Percentiles rank a stretch among this genome's conserved stretches.
These are phyloP conservation scores for Penicillium paxilli DNA, from an alignment of 495 filamentous ascomycete species.

Conservation along the genomic window DNA sequence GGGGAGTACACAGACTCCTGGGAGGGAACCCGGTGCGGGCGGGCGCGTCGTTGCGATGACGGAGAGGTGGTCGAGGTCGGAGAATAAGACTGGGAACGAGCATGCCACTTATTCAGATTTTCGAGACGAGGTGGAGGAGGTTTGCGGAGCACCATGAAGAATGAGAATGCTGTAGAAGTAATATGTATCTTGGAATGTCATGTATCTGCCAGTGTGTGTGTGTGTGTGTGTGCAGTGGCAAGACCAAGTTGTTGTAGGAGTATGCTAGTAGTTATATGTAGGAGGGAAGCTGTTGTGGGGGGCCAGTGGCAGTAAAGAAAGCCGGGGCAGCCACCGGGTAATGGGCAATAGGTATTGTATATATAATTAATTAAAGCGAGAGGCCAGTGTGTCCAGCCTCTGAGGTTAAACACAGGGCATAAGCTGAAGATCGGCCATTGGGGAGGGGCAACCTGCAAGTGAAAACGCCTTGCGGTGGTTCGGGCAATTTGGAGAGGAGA, in stretches of 20 bases:
- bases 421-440: background rate
- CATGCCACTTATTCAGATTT: slow-evolving; percentile 36
- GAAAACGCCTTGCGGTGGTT: slow-evolving; percentile 11
- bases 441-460: background rate
- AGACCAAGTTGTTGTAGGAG: no score
- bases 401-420: background rate
- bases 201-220: no score
- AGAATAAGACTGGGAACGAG: slow-evolving; percentile 26
- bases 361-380: no score
- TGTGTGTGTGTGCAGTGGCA: no score
- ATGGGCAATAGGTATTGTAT: no score
- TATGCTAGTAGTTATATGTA: no score
- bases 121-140: slow-evolving; percentile 44
- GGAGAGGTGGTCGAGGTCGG: slow-evolving; percentile 30
- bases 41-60: slow-evolving; percentile 31
- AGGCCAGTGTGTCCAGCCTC: background rate
- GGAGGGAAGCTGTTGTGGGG: no score
- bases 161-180: slow-evolving; percentile 1
- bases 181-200: no score
- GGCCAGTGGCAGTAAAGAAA: no score
- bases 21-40: slow-evolving; percentile 31
- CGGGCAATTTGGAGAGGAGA: background rate
- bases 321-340: no score
- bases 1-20: slow-evolving; percentile 43
- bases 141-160: slow-evolving; percentile 51